Evolutionary conservation across 129 eudicot genomes (phyloP).

Genomic region (Lactuca sativa): DNA sequence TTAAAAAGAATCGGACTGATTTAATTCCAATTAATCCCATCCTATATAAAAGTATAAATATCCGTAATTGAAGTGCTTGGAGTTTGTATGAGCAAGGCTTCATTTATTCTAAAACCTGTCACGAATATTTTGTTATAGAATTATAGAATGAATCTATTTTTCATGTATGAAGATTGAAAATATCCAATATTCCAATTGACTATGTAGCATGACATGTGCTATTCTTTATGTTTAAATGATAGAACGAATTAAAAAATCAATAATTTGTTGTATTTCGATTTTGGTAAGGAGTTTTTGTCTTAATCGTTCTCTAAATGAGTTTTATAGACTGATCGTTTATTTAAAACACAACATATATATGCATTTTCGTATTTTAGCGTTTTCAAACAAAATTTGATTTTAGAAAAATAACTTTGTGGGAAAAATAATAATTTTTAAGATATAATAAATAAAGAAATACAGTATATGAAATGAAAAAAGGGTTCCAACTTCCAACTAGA

Average conservation of each 20-base stretch:
- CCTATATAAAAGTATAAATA: neutral
- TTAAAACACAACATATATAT: neutral
- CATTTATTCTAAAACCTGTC: neutral
- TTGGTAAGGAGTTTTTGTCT: neutral
- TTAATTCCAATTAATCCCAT: neutral
- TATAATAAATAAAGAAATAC: neutral
- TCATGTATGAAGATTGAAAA: neutral
- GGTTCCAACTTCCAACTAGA: slow-evolving; percentile 4
- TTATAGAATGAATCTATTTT: neutral
- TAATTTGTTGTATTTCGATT: neutral
- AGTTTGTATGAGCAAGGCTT: neutral
- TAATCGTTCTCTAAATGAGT: neutral
- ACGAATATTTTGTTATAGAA: neutral
- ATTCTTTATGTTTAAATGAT: neutral
- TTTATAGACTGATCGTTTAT: neutral
- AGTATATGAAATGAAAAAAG: neutral
- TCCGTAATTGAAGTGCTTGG: neutral
- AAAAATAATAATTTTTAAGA: too few relatives aligned
- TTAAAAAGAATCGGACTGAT: neutral
- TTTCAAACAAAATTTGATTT: neutral
- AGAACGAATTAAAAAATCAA: neutral
- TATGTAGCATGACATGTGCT: slow-evolving; percentile 26
- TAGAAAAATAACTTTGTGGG: neutral
- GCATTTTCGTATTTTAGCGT: neutral
- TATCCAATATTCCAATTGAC: neutral